These are phyloP conservation scores for Pleurotus pulmonarius DNA, from an alignment of 768 basidiomycete genomes.

Conservation along the genomic window DNA sequence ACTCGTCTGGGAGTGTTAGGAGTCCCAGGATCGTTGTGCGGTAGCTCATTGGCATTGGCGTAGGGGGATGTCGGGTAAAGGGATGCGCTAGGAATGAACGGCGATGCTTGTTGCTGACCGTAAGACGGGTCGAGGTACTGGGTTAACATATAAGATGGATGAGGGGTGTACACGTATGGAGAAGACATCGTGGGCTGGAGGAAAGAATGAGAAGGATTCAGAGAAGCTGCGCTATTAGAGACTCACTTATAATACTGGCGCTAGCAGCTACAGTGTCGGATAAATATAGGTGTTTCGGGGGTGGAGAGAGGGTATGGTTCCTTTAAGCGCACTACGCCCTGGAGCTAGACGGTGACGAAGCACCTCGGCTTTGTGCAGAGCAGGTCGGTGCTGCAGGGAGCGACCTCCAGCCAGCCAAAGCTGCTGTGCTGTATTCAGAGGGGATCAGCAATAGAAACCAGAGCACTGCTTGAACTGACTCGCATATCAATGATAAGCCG, in stretches of 20 bases:
- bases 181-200: constrained; percentile 26
- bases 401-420: too few species aligned
- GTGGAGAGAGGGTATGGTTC: background rate
- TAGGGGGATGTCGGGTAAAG: constrained; percentile 36
- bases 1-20: constrained; percentile 24
- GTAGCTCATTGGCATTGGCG: constrained; percentile 17
- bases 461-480: too few species aligned
- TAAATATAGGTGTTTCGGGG: background rate
- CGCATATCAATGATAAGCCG: too few species aligned
- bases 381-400: too few species aligned
- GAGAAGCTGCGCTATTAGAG: background rate
- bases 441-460: too few species aligned
- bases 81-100: constrained; percentile 38
- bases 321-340: background rate
- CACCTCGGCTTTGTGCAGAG: too few species aligned
- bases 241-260: background rate
- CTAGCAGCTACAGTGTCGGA: background rate
- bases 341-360: background rate
- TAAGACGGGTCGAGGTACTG: constrained; percentile 27
- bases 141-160: constrained; percentile 28
- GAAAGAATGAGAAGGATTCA: background rate
- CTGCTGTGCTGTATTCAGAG: too few species aligned
- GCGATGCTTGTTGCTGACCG: constrained; percentile 31
- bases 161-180: constrained; percentile 41
- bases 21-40: constrained; percentile 13